A percentile compares a stretch with the other conserved stretches of the same genome.
phyloP scores from a whole-genome alignment of 73 alveolate species.

The Symbiodinium natans region DNA sequence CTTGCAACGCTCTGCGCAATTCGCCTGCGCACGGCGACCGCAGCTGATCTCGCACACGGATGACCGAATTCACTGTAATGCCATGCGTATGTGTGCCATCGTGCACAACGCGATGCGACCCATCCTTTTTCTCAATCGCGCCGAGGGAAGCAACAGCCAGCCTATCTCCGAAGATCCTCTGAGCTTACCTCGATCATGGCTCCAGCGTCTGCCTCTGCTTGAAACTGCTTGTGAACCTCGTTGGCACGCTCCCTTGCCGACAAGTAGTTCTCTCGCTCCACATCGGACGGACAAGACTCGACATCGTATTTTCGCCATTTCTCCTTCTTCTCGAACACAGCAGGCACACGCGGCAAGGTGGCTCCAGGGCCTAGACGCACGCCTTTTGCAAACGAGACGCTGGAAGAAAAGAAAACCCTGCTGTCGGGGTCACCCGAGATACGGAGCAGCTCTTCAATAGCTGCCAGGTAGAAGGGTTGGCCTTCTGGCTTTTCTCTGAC shows the following conservation, averaged over 20 bases:
- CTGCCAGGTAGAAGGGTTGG: neutral
- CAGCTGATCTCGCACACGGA: conserved; percentile 1
- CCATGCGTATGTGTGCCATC: conserved; percentile 34
- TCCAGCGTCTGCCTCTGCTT: neutral
- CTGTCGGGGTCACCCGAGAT: conserved; percentile 27
- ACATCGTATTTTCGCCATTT: neutral
- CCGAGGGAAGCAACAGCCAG: conserved; percentile 1
- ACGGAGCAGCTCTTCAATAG: neutral
- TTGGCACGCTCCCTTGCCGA: neutral
- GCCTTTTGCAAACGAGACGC: neutral
- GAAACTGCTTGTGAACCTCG: conserved; percentile 27
- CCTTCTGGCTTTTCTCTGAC: neutral
- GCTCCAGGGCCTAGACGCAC: conserved; percentile 1
- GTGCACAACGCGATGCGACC: neutral
- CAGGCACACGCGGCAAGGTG: neutral
- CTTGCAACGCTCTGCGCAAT: neutral
- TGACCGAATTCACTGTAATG: neutral
- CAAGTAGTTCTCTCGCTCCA: neutral
- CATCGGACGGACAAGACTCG: neutral
- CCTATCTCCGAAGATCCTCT: neutral
- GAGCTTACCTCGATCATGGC: conserved; percentile 18
- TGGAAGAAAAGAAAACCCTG: neutral
- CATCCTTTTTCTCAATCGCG: conserved; percentile 26
- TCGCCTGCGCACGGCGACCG: neutral
- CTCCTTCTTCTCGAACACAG: neutral